These are phyloP conservation scores for Paraphaeosphaeria minitans DNA, from an alignment of 2,329 filamentous ascomycete genomes.

Conservation along the genomic window DNA sequence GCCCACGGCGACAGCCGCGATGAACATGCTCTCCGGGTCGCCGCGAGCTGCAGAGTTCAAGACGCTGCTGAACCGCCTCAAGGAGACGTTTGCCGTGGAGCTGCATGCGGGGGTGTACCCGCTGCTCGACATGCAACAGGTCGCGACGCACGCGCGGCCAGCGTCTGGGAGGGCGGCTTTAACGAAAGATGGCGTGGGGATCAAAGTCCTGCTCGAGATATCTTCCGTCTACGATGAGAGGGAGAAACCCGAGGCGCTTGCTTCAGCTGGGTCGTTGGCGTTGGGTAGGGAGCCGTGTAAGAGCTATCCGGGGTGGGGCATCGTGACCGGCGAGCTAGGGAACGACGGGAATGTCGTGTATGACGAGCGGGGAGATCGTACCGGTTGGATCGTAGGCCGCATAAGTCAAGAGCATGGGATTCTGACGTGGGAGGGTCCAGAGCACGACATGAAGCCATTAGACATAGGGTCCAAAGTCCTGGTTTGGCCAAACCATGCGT, in stretches of 20 bases:
- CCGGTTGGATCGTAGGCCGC: conserved; percentile 69
- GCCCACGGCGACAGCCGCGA: conserved; percentile 71
- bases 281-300: conserved; percentile 75
- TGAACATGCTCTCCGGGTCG: conserved; percentile 59
- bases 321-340: conserved; percentile 65
- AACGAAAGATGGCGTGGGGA: conserved; percentile 63
- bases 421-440: conserved; percentile 61
- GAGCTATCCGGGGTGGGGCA: conserved; percentile 73
- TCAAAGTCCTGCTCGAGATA: conserved; percentile 74
- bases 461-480: conserved; percentile 35
- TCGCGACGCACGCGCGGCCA: conserved; percentile 69
- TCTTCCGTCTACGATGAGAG: conserved; percentile 65
- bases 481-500: conserved; percentile 82
- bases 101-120: conserved; percentile 80
- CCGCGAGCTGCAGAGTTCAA: conserved; percentile 49
- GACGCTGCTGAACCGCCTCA: conserved; percentile 46
- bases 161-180: conserved; percentile 40
- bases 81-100: conserved; percentile 57
- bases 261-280: conserved; percentile 71
- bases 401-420: conserved; percentile 82
- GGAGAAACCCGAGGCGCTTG: conserved; percentile 64
- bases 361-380: conserved; percentile 35
- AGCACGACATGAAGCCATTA: conserved; percentile 42
- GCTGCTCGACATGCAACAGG: conserved; percentile 76
- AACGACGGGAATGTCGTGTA: conserved; percentile 30